Conservation (phyloP, 495 filamentous ascomycete genomes). For the Tuber umbilicatum region DNA sequence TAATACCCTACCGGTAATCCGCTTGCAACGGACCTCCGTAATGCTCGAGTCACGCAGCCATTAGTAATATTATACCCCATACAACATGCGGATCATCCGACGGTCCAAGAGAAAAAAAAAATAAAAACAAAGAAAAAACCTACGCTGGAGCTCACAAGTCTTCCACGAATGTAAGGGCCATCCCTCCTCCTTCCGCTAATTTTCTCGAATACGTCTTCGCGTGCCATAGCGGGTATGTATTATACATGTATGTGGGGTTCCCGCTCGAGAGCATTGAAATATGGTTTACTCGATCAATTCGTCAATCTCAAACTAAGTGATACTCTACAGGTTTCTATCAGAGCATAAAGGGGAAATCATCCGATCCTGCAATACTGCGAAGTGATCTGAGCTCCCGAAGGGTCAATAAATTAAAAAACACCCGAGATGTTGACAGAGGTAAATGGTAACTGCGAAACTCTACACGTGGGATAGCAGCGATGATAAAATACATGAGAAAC, state of each 20-base stretch:
- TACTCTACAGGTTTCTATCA: slow-evolving; percentile 12
- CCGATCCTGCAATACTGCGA: neutral
- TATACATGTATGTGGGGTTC: slow-evolving; percentile 32
- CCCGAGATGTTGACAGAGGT: slow-evolving; percentile 22
- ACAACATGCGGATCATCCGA: neutral
- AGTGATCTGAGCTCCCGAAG: slow-evolving; percentile 24
- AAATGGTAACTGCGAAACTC: slow-evolving; percentile 14
- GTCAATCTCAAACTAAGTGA: slow-evolving; percentile 32
- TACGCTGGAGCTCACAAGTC: neutral
- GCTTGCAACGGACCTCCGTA: neutral
- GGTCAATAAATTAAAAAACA: neutral
- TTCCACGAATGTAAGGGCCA: slow-evolving; percentile 25
- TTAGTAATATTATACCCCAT: neutral
- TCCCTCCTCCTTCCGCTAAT: slow-evolving; percentile 31
- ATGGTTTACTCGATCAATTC: too few relatives aligned
- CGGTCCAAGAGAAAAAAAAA: neutral
- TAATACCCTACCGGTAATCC: neutral
- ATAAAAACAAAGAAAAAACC: neutral
- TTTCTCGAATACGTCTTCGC: slow-evolving; percentile 23
- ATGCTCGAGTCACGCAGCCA: neutral
- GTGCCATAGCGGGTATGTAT: slow-evolving; percentile 19
- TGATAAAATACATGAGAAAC: slow-evolving; percentile 36
- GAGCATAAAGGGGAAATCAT: slow-evolving; percentile 20
- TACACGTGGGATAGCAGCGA: slow-evolving; percentile 21
- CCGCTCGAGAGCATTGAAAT: slow-evolving; percentile 30